phyloP scores from a whole-genome alignment of 345 rosid species.

The Geranium brycei region DNA sequence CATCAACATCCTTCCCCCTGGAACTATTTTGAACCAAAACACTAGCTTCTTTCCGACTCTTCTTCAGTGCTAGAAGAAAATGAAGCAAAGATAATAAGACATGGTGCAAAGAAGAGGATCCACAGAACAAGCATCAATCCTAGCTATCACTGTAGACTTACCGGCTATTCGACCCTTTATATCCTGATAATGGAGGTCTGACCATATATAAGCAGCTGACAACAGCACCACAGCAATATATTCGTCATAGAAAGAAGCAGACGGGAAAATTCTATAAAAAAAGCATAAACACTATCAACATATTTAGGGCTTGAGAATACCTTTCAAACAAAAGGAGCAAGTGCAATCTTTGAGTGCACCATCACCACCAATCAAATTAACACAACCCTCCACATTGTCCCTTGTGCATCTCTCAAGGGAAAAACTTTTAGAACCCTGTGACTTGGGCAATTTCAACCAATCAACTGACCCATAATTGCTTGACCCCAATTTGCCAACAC shows the following conservation, averaged over 20 bases:
- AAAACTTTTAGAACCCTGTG: constrained; percentile 32
- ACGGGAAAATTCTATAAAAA: background rate
- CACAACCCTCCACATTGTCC: constrained; percentile 23
- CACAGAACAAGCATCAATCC: constrained; percentile 4
- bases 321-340: constrained; percentile 81
- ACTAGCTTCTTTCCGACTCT: constrained; percentile 69
- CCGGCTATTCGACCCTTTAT: constrained; percentile 67
- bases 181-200: constrained; percentile 88
- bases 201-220: constrained; percentile 85
- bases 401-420: constrained; percentile 39
- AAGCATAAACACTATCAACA: background rate
- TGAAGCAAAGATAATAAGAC: background rate
- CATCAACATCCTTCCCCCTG: constrained; percentile 30
- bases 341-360: constrained; percentile 53
- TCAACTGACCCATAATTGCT: constrained; percentile 23
- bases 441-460: constrained; percentile 26
- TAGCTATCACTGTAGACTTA: constrained; percentile 14
- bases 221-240: background rate
- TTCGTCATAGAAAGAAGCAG: background rate
- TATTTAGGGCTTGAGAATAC: constrained; percentile 16
- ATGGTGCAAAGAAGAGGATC: background rate
- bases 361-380: constrained; percentile 26
- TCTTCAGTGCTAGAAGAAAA: constrained; percentile 42
- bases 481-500: constrained; percentile 17
- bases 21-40: constrained; percentile 36